Base-by-base conservation (phyloP, 2,329 filamentous ascomycete species). In the Colletotrichum eleusines region DNA sequence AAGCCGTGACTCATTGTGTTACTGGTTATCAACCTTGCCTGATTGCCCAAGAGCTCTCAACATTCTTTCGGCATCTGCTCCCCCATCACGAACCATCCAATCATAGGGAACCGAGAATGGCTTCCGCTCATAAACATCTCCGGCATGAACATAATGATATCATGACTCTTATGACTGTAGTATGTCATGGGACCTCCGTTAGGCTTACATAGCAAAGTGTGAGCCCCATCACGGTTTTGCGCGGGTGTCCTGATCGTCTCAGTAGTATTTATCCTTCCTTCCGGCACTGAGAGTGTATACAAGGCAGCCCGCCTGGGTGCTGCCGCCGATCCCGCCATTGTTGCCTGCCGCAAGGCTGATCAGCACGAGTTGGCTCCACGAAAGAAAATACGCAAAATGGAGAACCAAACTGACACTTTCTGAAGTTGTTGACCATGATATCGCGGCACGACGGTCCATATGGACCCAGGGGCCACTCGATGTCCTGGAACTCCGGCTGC, bases 291-390 rank as follows among this genome's bases (percentile, higher is more conserved):
- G 31, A 61, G 44, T 61, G 23, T 35, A 61, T 4, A 61, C 44
- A 14, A 61, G 58, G 14, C 58, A 61, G 20, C 58, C 31, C 12
- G 23, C 58, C 31, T 61, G 58, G 31, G 58, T 61, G 23, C 20
- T 48, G 20, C 58, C 58, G 31, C 58, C 58, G 8, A 61, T 61
- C 20, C 58, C 44, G 8, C 58, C 58, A 8, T 50, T 61, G 5
- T 14, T 20, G 11, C 58, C 58, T 38, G 9, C 26, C 23, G 1
- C 35, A 40, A 26, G n/a, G 14, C 26, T 40, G 33, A 20, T 40
- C 3, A 57, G 53, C 33, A 18, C 18, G 9, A 12, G 2, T 5
- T 1, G 5, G 14, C 53, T 4, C n/a, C n/a, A 3, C 2, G 5
- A 28, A 26, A 48, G 50, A 9, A 48, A 61, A 9, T 14, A 35